Percentiles rank a stretch among this genome's conserved stretches.
Conservation (phyloP, 345 rosid genomes). For the Mallotus nudiflorus region DNA sequence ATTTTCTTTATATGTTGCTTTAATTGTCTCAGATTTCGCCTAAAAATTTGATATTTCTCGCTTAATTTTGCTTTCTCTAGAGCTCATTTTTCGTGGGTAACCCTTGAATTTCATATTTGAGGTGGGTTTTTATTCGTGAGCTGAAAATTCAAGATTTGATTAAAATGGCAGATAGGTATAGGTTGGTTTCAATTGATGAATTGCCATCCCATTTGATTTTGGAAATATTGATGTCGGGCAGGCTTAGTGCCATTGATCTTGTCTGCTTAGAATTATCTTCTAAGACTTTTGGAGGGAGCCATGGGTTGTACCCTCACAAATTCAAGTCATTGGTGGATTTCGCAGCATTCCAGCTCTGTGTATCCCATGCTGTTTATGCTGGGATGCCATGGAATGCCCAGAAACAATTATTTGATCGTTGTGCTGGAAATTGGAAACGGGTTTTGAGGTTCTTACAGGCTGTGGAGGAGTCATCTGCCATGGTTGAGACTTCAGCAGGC, state of each 20-base stretch:
- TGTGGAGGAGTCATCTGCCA: conserved; percentile 70
- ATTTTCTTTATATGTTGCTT: conserved; percentile 71
- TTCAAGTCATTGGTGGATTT: conserved; percentile 78
- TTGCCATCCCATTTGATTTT: conserved; percentile 87
- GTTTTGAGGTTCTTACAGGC: conserved; percentile 87
- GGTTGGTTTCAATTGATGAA: conserved; percentile 60
- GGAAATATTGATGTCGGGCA: conserved; percentile 70
- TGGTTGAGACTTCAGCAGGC: conserved; percentile 84
- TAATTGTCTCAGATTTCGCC: conserved; percentile 76
- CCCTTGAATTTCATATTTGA: conserved; percentile 12
- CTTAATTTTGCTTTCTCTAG: neutral
- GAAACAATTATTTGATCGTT: conserved; percentile 67
- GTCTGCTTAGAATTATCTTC: conserved; percentile 75
- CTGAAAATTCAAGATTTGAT: conserved; percentile 15
- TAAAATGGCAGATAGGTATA: conserved; percentile 66
- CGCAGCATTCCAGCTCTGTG: conserved; percentile 79
- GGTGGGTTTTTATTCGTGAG: conserved; percentile 19
- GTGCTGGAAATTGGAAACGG: conserved; percentile 84
- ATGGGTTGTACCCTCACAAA: conserved; percentile 60
- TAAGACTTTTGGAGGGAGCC: conserved; percentile 65
- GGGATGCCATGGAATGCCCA: conserved; percentile 55
- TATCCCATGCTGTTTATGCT: conserved; percentile 45
- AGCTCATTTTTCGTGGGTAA: neutral
- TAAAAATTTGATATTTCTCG: conserved; percentile 57
- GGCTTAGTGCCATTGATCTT: conserved; percentile 70